Evolutionary conservation across 2,329 filamentous ascomycete species (phyloP).

Genomic region (Alternaria gaisen): DNA sequence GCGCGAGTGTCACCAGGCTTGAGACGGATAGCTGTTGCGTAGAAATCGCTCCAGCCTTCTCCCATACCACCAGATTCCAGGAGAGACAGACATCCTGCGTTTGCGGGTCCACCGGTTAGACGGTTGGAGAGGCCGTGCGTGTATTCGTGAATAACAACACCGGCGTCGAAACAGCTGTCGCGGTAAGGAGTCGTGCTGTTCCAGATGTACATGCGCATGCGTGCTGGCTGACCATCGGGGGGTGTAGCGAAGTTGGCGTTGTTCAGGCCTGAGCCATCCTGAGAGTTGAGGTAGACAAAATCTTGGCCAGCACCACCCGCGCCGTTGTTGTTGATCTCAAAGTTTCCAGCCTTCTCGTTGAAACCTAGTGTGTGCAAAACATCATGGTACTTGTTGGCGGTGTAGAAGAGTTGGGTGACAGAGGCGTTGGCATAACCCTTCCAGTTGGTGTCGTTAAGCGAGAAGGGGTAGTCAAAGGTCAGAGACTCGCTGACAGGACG

Average conservation of each 20-base stretch:
- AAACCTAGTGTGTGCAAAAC: slow-evolving; percentile 67
- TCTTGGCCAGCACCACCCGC: slow-evolving; percentile 62
- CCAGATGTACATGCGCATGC: slow-evolving; percentile 70
- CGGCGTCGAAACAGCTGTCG: slow-evolving; percentile 67
- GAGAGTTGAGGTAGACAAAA: slow-evolving; percentile 64
- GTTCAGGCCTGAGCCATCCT: slow-evolving; percentile 63
- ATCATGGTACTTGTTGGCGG: slow-evolving; percentile 67
- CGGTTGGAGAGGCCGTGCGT: slow-evolving; percentile 62
- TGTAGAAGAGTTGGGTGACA: slow-evolving; percentile 69
- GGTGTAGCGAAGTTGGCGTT: slow-evolving; percentile 67
- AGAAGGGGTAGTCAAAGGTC: slow-evolving; percentile 54
- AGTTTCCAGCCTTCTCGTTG: slow-evolving; percentile 67
- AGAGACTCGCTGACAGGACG: slow-evolving; percentile 57
- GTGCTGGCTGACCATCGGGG: slow-evolving; percentile 50
- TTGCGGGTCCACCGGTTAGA: slow-evolving; percentile 66
- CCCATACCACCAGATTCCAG: slow-evolving; percentile 66
- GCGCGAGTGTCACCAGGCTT: slow-evolving; percentile 57
- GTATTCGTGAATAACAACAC: slow-evolving; percentile 65
- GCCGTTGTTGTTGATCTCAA: slow-evolving; percentile 66
- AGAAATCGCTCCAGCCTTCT: slow-evolving; percentile 67
- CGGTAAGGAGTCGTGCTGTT: slow-evolving; percentile 57
- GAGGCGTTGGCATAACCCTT: slow-evolving; percentile 62
- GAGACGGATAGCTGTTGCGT: slow-evolving; percentile 61
- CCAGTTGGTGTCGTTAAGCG: slow-evolving; percentile 33
- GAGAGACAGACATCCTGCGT: slow-evolving; percentile 59